A percentile compares a stretch with the other conserved stretches of the same genome.
These are phyloP conservation scores for Aspergillus unguis DNA, from an alignment of 2,329 filamentous ascomycete species.

Conservation along the genomic window DNA sequence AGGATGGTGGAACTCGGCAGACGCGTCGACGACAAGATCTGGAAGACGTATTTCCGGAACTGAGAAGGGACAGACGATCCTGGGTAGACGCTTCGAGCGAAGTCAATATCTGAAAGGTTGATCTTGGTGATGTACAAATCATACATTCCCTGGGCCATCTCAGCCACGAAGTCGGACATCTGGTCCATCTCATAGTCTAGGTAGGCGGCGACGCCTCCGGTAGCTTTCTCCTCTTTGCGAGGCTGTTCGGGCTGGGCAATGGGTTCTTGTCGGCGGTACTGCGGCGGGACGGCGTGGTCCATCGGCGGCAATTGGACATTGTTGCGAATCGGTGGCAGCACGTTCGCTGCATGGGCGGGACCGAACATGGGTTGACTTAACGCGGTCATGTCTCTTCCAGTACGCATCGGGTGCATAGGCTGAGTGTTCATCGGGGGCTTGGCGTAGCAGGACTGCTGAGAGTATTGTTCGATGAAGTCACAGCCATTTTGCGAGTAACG, in stretches of 20 bases:
- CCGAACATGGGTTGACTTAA: conserved; percentile 37
- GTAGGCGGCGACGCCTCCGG: conserved; percentile 85
- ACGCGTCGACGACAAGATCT: conserved; percentile 85
- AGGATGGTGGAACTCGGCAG: conserved; percentile 89
- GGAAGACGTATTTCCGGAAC: conserved; percentile 87
- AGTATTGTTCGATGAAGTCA: conserved; percentile 47
- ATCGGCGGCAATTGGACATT: conserved; percentile 41
- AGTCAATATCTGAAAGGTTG: conserved; percentile 61
- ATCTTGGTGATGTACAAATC: conserved; percentile 54
- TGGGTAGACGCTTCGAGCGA: conserved; percentile 61
- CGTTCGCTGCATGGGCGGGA: conserved; percentile 31
- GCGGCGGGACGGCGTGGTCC: conserved; percentile 40
- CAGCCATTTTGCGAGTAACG: conserved; percentile 44
- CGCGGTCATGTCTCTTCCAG: conserved; percentile 33
- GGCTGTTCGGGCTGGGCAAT: conserved; percentile 35
- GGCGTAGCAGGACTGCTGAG: conserved; percentile 42
- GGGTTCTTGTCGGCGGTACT: conserved; percentile 42
- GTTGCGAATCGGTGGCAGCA: conserved; percentile 41
- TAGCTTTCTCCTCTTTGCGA: conserved; percentile 62
- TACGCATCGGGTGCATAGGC: conserved; percentile 29
- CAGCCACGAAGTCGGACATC: conserved; percentile 92
- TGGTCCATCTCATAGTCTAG: conserved; percentile 95
- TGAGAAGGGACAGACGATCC: conserved; percentile 62
- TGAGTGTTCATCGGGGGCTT: conserved; percentile 36
- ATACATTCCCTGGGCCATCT: conserved; percentile 77